Evolutionary conservation across 768 basidiomycete species (phyloP), one percentile per base, ranked within the genome.

Genomic region (Tricholoma saponaceum): DNA sequence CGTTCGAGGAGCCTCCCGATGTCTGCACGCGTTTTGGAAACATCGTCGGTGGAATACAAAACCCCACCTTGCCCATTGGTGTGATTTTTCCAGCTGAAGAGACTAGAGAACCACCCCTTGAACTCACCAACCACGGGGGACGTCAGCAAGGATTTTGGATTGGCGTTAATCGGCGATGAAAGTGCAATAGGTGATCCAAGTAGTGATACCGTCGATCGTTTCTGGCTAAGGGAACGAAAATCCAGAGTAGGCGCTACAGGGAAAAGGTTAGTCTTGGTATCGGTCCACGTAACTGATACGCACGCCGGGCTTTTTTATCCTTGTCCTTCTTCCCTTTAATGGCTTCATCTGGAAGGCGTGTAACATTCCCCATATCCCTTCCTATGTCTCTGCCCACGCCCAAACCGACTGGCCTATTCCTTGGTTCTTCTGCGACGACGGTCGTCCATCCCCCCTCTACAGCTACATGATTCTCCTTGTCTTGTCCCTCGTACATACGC

Each of bases 21-120:
- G 62, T 89, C 85, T 32, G 79, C 69, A 10, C 90, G 82, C 5
- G 93, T 95, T 33, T 79, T 77, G 14, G 72, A 70, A 43, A 85
- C 64, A 57, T 83, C 80, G 56, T 83, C 78, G 14, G 72, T 62
- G 4, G 89, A 90, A 67, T 85, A 87, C 20, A 83, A 66, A 28
- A 80, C 67, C 54, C 75, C 68, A 50, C 65, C 69, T 56, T 69
- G 70, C 13, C 63, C 58, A 73, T 69, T 66, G 72, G 65, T 72
- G 54, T 84, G 82, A 30, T 80, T 77, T 67, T 90, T 94, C 90
- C 93, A 97, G 70, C 86, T 90, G 78, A 98, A 98, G 28, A 98
- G 76, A 63, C 90, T 96, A 20, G 92, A 91, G 73, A 98, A 95
- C 95, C 95, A 97, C 32, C 89, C 90, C 68, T 89, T 90, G 72